Evolutionary conservation across 1,139 yeast genomes (phyloP).

Genomic region (Geotrichum reessii): DNA sequence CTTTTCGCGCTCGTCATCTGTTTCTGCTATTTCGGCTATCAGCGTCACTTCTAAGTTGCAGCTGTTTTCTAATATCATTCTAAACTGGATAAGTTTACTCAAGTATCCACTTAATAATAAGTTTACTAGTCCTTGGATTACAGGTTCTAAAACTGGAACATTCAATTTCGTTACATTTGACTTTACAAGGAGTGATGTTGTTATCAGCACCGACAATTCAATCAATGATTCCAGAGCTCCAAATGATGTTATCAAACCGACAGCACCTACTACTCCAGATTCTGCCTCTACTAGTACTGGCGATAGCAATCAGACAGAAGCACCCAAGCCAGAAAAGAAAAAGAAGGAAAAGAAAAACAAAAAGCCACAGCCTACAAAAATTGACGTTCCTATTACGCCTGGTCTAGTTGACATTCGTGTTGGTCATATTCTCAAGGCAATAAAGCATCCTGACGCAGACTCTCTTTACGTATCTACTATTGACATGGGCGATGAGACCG

Average conservation of each 20-base stretch:
- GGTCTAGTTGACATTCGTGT: constrained; percentile 87
- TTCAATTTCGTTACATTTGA: constrained; percentile 66
- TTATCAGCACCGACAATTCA: constrained; percentile 9
- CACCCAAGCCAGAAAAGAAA: constrained; percentile 40
- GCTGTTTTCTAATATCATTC: constrained; percentile 63
- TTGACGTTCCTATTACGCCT: constrained; percentile 64
- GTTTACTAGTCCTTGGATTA: constrained; percentile 42
- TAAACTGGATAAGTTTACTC: constrained; percentile 86
- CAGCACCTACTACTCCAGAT: constrained; percentile 3
- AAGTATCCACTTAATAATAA: constrained; percentile 51
- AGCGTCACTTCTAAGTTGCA: constrained; percentile 53
- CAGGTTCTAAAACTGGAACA: constrained; percentile 52
- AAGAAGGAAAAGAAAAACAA: constrained; percentile 56
- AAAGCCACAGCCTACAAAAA: constrained; percentile 42
- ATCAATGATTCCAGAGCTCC: constrained; percentile 23
- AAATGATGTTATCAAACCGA: constrained; percentile 20
- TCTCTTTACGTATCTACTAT: constrained; percentile 92
- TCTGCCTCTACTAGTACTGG: constrained; percentile 18
- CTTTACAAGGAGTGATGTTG: constrained; percentile 25
- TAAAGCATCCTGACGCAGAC: constrained; percentile 97
- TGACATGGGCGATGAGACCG: constrained; percentile 91
- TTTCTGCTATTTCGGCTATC: constrained; percentile 23
- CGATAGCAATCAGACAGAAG: constrained; percentile 31
- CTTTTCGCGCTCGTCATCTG: neutral
- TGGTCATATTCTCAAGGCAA: constrained; percentile 93